These are phyloP conservation scores for Apiospora kogelbergensis DNA, from an alignment of 2,329 filamentous ascomycete species.

Conservation along the genomic window DNA sequence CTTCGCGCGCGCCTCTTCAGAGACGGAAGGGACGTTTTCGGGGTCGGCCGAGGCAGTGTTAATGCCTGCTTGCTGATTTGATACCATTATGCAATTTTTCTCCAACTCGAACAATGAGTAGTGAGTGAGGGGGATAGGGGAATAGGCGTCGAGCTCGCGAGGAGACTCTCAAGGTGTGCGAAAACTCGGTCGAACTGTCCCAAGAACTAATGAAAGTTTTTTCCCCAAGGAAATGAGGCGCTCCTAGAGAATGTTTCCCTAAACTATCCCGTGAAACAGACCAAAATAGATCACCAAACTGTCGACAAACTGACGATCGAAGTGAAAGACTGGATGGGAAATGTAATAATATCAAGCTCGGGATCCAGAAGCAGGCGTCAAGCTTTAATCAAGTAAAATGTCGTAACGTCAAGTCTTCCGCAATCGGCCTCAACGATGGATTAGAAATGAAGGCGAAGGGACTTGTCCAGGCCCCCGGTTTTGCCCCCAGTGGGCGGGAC, in stretches of 20 bases:
- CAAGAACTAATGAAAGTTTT: background rate
- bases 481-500: background rate
- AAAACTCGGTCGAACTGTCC: background rate
- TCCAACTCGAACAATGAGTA: background rate
- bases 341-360: background rate
- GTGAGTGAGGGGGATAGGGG: background rate
- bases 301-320: conserved; percentile 1
- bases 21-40: background rate
- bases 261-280: background rate
- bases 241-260: background rate
- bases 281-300: background rate
- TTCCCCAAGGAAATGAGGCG: background rate
- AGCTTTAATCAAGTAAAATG: background rate
- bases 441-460: conserved; percentile 6
- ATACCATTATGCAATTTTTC: background rate
- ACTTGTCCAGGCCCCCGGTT: background rate
- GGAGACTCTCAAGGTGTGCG: background rate
- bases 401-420: background rate
- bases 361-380: conserved; percentile 1
- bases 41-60: background rate
- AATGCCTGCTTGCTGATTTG: background rate
- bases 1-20: background rate
- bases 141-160: background rate
- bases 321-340: background rate
- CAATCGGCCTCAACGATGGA: background rate